Evolutionary conservation across 148 eudicot genomes (phyloP), one percentile per base, ranked within the genome.

Genomic region (Fagopyrum homotropicum): DNA sequence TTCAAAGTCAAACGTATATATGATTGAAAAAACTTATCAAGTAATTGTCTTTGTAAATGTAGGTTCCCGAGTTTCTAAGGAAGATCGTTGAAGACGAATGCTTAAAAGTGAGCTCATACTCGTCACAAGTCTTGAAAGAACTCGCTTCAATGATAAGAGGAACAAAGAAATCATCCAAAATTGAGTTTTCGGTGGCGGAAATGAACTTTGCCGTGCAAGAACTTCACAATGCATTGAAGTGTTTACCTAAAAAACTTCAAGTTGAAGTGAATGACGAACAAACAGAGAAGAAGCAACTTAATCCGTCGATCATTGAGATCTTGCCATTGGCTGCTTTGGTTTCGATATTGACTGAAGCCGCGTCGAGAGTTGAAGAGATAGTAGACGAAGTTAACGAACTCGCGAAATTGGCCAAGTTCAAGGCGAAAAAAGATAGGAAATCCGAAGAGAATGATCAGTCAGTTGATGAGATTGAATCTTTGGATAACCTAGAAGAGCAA

Each of bases 261-360:
- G 49, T 75, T 29, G 69, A 76, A 10, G 47, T 5, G 48, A 73
- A 73, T 4, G 73, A 64, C 12, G 83, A 63, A 56, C 60, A 74
- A 9, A 54, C 46, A 43, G 79, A 54, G 61, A 77, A 72, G 29
- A 44, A 5, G 19, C 22, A 47, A 0, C 52, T 45, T 4, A 44
- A 45, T 11, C 75, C 86, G 51, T 74, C 87, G 29, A 69, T 94
- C 57, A 74, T 87, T 75, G 91, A 86, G 69, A 77, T 90, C 69
- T 79, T 94, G 80, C 93, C 96, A 12, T 45, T 94, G 45, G 93
- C 89, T 26, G 86, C 97, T 71, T 11, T 87, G 11, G 87, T 86
- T 9, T 82, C 89, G 19, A 81, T 91, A 81, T 73, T 94, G 86
- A 80, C 88, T 0, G 97, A 91, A 86, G 81, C 86, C 63, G 87